Evolutionary conservation across 2,329 filamentous ascomycete genomes (phyloP).

Genomic region (Emergomyces pasteurianus): DNA sequence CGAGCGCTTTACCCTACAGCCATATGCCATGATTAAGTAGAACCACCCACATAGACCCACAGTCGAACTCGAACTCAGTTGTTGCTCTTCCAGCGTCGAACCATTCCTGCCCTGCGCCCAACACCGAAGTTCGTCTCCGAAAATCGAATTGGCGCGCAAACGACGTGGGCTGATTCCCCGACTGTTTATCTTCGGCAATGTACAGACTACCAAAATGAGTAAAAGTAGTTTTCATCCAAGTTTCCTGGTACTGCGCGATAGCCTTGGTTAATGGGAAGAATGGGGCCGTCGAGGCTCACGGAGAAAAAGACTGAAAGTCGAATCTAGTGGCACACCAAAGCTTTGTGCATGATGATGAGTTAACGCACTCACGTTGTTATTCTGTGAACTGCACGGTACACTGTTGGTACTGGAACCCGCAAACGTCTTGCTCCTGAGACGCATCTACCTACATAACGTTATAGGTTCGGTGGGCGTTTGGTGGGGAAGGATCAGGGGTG

Average conservation of each 20-base stretch:
- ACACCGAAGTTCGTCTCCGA: constrained; percentile 14
- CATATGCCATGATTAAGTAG: constrained; percentile 3
- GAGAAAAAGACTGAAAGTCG: constrained; percentile 17
- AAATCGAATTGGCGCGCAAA: too few relatives aligned
- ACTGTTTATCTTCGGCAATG: too few relatives aligned
- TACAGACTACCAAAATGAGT: constrained; percentile 3
- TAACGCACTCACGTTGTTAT: constrained; percentile 21
- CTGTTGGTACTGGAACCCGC: constrained; percentile 20
- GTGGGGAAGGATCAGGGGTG: too few relatives aligned
- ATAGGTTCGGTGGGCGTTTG: too few relatives aligned
- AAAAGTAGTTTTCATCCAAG: constrained; percentile 1
- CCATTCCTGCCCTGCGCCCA: constrained; percentile 19
- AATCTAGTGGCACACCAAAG: constrained; percentile 17
- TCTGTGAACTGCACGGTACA: constrained; percentile 22
- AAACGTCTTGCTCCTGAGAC: constrained; percentile 17
- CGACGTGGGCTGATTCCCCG: too few relatives aligned
- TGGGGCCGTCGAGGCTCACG: background rate
- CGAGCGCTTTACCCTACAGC: background rate
- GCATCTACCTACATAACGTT: too few relatives aligned
- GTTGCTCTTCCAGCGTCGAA: constrained; percentile 10
- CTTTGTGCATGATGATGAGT: constrained; percentile 25
- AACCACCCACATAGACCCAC: constrained; percentile 4
- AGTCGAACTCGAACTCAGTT: background rate
- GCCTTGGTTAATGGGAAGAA: constrained; percentile 17
- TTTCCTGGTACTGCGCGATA: background rate